Conservation (phyloP, 1,284 basidiomycete species). For the Moesziomyces sp. region DNA sequence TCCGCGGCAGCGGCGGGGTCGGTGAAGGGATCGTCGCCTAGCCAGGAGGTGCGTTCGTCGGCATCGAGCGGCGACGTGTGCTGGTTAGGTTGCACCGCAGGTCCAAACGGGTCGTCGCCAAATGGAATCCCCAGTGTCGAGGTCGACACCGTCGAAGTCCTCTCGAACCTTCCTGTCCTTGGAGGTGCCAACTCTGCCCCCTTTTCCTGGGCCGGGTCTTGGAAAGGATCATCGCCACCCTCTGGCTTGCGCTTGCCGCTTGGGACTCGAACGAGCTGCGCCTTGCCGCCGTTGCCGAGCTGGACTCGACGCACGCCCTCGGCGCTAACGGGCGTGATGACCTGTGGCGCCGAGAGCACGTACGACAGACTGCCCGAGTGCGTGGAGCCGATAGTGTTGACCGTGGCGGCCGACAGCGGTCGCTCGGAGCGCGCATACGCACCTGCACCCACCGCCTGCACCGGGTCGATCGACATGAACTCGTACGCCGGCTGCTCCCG, state of each 20-base stretch:
- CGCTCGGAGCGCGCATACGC: slow-evolving; percentile 19
- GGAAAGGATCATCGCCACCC: slow-evolving; percentile 19
- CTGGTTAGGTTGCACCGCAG: not conserved
- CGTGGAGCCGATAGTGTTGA: slow-evolving; percentile 35
- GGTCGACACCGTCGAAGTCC: slow-evolving; percentile 12
- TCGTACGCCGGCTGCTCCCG: slow-evolving; percentile 8
- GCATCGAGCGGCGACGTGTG: slow-evolving; percentile 20
- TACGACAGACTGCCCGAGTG: slow-evolving; percentile 29
- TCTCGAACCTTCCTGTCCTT: not conserved
- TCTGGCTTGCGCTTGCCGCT: slow-evolving; percentile 12
- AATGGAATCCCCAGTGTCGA: slow-evolving; percentile 47
- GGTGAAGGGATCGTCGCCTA: slow-evolving; percentile 14
- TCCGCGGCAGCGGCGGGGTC: not conserved
- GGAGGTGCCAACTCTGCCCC: slow-evolving; percentile 10
- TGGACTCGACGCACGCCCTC: slow-evolving; percentile 40
- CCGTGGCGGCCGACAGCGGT: slow-evolving; percentile 27
- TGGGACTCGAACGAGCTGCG: slow-evolving; percentile 33
- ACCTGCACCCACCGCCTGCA: slow-evolving; percentile 16
- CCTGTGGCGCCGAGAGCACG: slow-evolving; percentile 44
- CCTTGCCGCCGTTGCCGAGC: slow-evolving; percentile 44
- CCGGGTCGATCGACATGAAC: slow-evolving; percentile 53
- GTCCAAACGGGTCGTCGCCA: slow-evolving; percentile 32
- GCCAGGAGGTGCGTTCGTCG: slow-evolving; percentile 10
- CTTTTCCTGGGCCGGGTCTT: slow-evolving; percentile 2
- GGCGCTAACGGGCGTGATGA: slow-evolving; percentile 38